Evolutionary conservation across 2,329 filamentous ascomycete species (phyloP).

Genomic region (Cercospora citrullina): DNA sequence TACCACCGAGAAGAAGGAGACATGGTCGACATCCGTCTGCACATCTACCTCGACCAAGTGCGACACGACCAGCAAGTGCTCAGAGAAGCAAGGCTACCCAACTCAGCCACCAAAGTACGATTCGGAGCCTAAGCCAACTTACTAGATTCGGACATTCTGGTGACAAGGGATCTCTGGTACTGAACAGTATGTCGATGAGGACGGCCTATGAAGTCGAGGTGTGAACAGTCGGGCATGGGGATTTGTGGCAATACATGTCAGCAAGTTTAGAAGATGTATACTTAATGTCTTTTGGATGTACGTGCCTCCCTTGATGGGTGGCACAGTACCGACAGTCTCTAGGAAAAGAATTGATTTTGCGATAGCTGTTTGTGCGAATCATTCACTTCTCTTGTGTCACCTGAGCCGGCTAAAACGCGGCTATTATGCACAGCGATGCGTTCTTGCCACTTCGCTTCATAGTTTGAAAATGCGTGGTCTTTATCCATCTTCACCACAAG

Average conservation of each 20-base stretch:
- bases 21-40: conserved; percentile 19
- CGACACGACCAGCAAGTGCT: conserved; percentile 11
- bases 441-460: background rate
- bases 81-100: conserved; percentile 16
- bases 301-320: background rate
- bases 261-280: background rate
- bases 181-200: background rate
- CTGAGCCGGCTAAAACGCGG: conserved; percentile 1
- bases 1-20: conserved; percentile 11
- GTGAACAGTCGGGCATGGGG: background rate
- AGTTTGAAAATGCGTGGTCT: background rate
- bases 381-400: background rate
- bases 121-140: conserved; percentile 8
- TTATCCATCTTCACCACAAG: background rate
- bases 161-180: background rate
- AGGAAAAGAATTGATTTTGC: background rate
- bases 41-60: conserved; percentile 21
- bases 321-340: background rate
- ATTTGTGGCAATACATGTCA: background rate
- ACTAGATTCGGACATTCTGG: background rate
- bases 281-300: background rate
- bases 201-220: background rate
- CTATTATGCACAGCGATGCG: background rate
- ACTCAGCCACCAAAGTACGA: conserved; percentile 8
- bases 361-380: background rate